These are phyloP conservation scores for Podospora appendiculata DNA, from an alignment of 495 filamentous ascomycete genomes.

Conservation along the genomic window DNA sequence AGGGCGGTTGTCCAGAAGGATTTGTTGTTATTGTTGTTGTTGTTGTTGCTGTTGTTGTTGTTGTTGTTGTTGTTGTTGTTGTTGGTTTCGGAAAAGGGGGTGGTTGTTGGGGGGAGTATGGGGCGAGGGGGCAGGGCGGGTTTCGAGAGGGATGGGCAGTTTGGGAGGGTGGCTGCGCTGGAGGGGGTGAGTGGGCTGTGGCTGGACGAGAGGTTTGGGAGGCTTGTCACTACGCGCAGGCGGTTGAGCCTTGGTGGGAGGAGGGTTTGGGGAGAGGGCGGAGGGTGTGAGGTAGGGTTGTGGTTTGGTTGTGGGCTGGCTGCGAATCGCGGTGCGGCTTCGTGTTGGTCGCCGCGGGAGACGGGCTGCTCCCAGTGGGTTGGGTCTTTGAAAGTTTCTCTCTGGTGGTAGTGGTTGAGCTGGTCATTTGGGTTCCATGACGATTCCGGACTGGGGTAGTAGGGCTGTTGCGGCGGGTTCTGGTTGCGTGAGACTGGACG, in stretches of 20 bases:
- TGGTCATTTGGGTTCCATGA: no score
- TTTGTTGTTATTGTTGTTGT: constrained; percentile 1
- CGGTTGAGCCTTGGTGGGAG: neutral
- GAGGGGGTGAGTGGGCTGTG: neutral
- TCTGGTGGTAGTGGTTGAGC: no score
- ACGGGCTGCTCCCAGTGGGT: no score
- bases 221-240: neutral
- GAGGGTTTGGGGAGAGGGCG: no score
- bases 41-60: neutral
- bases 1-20: constrained; percentile 38
- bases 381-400: no score
- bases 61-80: neutral
- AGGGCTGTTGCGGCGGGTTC: no score
- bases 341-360: no score
- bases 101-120: neutral
- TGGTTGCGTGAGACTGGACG: neutral
- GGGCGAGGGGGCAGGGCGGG: neutral
- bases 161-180: neutral
- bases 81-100: neutral
- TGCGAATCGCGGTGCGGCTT: no score
- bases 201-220: neutral
- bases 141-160: neutral
- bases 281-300: neutral
- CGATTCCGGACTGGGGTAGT: no score
- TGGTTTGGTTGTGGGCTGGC: neutral